Evolutionary conservation across 345 rosid genomes (phyloP).

Genomic region (Syzygium grande): DNA sequence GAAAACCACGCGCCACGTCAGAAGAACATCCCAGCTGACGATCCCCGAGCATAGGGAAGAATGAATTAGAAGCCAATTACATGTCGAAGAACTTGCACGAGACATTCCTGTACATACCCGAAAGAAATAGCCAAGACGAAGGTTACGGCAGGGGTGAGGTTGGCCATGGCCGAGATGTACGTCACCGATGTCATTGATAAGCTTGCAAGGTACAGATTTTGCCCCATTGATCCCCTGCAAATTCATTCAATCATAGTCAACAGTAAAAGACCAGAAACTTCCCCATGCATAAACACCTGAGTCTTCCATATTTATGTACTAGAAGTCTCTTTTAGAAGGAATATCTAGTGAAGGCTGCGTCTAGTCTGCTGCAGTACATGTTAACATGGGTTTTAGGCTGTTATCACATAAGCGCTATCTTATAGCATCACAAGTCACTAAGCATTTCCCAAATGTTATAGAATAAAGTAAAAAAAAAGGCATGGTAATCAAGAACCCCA

Average conservation of each 20-base stretch:
- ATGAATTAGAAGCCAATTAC: not conserved
- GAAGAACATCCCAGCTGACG: not conserved
- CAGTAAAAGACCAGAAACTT: not conserved
- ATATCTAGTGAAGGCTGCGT: not conserved
- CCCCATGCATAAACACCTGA: not conserved
- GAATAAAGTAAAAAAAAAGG: not conserved
- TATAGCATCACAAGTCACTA: not conserved
- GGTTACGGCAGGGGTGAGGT: conserved; percentile 2
- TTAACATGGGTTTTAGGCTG: not conserved
- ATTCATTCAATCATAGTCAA: not conserved
- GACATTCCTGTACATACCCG: not conserved
- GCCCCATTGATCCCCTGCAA: not conserved
- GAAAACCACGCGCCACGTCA: not conserved
- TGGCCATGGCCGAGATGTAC: conserved; percentile 1
- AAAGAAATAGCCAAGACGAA: not conserved
- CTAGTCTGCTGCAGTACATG: not conserved
- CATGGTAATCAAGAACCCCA: not conserved
- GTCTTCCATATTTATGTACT: not conserved
- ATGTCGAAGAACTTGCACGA: not conserved
- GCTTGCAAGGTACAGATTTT: conserved; percentile 2
- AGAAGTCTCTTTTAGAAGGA: not conserved
- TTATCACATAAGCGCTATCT: not conserved
- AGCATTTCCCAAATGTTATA: not conserved
- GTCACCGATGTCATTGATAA: conserved; percentile 1
- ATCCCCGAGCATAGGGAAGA: not conserved